Evolutionary conservation across 2,329 filamentous ascomycete genomes (phyloP).

Genomic region (Venturia asperata): DNA sequence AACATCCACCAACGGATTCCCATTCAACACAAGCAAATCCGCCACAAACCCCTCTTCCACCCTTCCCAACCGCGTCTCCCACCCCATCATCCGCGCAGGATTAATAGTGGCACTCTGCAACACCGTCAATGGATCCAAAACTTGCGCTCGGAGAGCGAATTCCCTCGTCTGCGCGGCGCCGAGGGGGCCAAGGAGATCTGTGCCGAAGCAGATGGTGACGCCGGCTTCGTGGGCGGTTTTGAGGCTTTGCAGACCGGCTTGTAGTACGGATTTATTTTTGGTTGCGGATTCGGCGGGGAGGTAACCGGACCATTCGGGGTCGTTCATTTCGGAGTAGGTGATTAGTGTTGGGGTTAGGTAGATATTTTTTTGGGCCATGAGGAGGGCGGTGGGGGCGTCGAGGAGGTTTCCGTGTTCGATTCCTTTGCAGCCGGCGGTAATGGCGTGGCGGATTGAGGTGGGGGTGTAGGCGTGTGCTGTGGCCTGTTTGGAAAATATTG

Average conservation of each 20-base stretch:
- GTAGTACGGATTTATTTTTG: slow-evolving; percentile 48
- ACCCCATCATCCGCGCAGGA: neutral
- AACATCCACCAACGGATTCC: slow-evolving; percentile 51
- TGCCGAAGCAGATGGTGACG: neutral
- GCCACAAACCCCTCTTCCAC: slow-evolving; percentile 40
- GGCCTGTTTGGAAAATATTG: neutral
- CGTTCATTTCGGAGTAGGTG: slow-evolving; percentile 45
- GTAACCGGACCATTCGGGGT: slow-evolving; percentile 38
- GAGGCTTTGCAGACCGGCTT: slow-evolving; percentile 39
- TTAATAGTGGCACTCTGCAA: neutral
- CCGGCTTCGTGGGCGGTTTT: neutral
- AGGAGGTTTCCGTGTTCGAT: slow-evolving; percentile 57
- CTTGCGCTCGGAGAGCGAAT: neutral
- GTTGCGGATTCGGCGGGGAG: slow-evolving; percentile 38
- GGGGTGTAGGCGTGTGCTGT: slow-evolving; percentile 52
- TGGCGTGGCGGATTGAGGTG: slow-evolving; percentile 46
- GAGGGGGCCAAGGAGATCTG: neutral
- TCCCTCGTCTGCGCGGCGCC: neutral
- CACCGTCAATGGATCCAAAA: neutral
- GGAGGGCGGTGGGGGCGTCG: slow-evolving; percentile 47
- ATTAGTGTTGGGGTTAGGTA: slow-evolving; percentile 51
- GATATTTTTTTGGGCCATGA: slow-evolving; percentile 44
- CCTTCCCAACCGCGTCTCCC: neutral
- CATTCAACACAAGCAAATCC: slow-evolving; percentile 47
- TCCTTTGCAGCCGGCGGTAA: slow-evolving; percentile 48